Conservation (phyloP, 2,329 filamentous ascomycete species). For the Akanthomyces uredinophilus region DNA sequence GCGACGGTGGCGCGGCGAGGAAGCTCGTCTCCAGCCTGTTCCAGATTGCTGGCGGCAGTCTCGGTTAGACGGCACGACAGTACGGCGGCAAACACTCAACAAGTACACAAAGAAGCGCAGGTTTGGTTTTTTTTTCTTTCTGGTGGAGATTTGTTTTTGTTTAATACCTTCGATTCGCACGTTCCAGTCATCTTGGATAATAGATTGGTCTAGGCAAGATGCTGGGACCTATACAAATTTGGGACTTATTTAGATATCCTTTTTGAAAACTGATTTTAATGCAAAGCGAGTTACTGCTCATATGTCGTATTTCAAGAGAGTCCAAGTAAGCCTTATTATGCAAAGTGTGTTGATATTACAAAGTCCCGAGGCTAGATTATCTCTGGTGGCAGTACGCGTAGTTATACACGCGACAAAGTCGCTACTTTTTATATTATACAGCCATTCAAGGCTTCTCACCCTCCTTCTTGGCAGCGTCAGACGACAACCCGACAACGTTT, state of each 20-base stretch:
- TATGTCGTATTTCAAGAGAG: neutral
- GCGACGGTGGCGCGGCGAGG: neutral
- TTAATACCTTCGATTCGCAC: constrained; percentile 9
- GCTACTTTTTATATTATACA: neutral
- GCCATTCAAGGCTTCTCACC: neutral
- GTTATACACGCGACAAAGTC: constrained; percentile 8
- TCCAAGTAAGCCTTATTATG: neutral
- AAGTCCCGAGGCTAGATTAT: neutral
- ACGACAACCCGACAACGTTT: constrained; percentile 54
- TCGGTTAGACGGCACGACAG: neutral
- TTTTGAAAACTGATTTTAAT: neutral
- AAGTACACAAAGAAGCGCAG: neutral
- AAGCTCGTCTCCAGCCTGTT: constrained; percentile 22
- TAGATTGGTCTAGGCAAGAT: neutral
- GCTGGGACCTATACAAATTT: neutral
- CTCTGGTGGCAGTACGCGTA: neutral
- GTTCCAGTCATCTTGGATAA: neutral
- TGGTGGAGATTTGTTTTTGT: neutral
- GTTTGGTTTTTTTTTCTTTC: neutral
- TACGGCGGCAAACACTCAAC: too few relatives aligned
- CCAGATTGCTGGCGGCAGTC: constrained; percentile 17
- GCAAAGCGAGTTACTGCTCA: neutral
- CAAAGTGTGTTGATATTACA: neutral
- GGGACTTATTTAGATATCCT: neutral
- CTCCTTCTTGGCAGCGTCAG: constrained; percentile 3